phyloP scores from a whole-genome alignment of 768 basidiomycete species.

The Tricholoma furcatifolium region DNA sequence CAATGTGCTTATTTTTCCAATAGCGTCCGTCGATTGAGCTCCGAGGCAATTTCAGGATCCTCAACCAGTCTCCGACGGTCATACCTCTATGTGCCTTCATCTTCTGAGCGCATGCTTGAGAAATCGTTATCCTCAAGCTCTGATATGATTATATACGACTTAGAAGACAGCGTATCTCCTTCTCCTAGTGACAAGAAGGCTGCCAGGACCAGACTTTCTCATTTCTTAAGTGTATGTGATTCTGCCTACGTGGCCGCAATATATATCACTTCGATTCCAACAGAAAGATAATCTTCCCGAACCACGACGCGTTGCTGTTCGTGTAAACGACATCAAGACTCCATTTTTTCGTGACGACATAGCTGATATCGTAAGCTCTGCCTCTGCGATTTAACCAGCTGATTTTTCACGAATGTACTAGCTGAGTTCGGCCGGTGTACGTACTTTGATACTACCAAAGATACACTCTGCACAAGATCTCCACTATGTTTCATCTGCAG shows the following conservation, averaged over 20 bases:
- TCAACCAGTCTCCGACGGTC: conserved; percentile 41
- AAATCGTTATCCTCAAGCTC: conserved; percentile 66
- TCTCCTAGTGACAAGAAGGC: conserved; percentile 56
- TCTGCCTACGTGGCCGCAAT: not conserved
- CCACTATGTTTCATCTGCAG: conserved; percentile 51
- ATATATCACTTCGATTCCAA: not conserved
- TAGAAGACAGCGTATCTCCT: conserved; percentile 85
- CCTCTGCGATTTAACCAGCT: conserved; percentile 1
- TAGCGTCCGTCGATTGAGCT: conserved; percentile 4
- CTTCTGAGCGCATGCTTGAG: conserved; percentile 77
- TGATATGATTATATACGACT: conserved; percentile 83
- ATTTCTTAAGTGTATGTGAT: conserved; percentile 53
- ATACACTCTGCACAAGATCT: conserved; percentile 71
- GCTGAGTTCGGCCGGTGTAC: conserved; percentile 40
- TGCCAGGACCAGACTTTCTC: conserved; percentile 53
- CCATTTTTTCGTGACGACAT: conserved; percentile 68
- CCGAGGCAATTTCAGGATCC: not conserved
- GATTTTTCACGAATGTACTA: conserved; percentile 10
- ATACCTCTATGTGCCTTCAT: conserved; percentile 80
- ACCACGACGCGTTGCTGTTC: conserved; percentile 58
- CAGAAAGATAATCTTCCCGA: conserved; percentile 37
- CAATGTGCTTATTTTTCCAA: not conserved
- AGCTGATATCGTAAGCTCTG: conserved; percentile 46
- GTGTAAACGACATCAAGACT: conserved; percentile 67
- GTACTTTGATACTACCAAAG: conserved; percentile 83